Conservation (phyloP, 1,139 yeast species). For the Sugiyamaella grinbergsii region DNA sequence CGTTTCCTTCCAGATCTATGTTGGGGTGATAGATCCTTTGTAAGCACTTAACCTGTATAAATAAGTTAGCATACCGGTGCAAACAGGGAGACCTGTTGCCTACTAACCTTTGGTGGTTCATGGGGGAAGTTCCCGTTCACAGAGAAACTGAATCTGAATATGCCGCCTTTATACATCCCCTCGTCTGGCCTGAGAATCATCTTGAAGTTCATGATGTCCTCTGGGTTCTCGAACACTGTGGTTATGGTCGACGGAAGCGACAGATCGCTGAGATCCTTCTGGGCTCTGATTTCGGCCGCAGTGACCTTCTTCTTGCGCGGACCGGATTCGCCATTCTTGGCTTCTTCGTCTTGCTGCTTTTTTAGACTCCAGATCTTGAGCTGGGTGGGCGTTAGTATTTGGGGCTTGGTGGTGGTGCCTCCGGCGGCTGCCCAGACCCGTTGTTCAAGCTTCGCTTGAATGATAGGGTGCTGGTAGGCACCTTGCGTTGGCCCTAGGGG, state of each 20-base stretch:
- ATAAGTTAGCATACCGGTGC: constrained; percentile 2
- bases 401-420: not conserved
- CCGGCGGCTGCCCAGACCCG: too few species aligned
- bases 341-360: constrained; percentile 39
- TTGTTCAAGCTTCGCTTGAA: too few species aligned
- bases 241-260: constrained; percentile 67
- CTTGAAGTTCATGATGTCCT: constrained; percentile 61
- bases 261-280: constrained; percentile 65
- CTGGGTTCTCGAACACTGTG: constrained; percentile 57
- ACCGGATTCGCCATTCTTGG: constrained; percentile 33
- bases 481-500: too few species aligned
- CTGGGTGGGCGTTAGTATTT: constrained; percentile 29
- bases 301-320: constrained; percentile 50
- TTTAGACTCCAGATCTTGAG: constrained; percentile 48
- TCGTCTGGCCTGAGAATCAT: constrained; percentile 70
- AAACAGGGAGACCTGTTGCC: too few species aligned
- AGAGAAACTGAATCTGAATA: constrained; percentile 63
- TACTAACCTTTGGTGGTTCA: constrained; percentile 81
- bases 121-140: constrained; percentile 81
- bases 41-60: constrained; percentile 36
- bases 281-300: constrained; percentile 50
- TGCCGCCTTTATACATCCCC: constrained; percentile 75
- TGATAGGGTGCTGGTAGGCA: too few species aligned
- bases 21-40: constrained; percentile 83
- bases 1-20: constrained; percentile 85